phyloP scores from a whole-genome alignment of 345 rosid species.

The Hibiscus mutabilis region DNA sequence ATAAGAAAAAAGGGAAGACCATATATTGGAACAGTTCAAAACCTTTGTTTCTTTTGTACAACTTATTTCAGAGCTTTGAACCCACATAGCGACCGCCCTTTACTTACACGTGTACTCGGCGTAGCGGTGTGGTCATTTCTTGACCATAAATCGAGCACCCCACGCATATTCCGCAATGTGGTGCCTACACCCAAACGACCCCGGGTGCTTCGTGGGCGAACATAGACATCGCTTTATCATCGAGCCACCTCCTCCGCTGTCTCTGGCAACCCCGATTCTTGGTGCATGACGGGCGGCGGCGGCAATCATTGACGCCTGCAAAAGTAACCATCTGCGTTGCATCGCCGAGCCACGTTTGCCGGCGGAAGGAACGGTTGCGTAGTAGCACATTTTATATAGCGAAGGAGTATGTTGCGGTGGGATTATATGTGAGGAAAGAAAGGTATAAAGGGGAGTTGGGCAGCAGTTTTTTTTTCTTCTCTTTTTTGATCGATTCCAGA shows the following conservation, averaged over 20 bases:
- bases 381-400: conserved; percentile 27
- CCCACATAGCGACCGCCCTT: no score
- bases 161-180: conserved; percentile 52
- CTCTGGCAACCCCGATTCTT: conserved; percentile 12
- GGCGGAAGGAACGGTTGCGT: conserved; percentile 7
- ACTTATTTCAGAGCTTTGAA: no score
- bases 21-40: no score
- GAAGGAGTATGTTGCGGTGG: not conserved
- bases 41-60: no score
- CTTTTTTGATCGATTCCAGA: not conserved
- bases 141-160: conserved; percentile 16
- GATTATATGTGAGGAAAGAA: not conserved
- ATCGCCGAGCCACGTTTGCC: conserved; percentile 4
- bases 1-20: no score
- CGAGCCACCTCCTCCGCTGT: conserved; percentile 18
- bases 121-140: not conserved
- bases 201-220: conserved; percentile 69
- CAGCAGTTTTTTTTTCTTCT: not conserved
- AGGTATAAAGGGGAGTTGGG: not conserved
- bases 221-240: conserved; percentile 41
- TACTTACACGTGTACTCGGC: no score
- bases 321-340: conserved; percentile 10
- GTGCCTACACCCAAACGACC: conserved; percentile 75
- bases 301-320: not conserved
- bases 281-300: not conserved